These are phyloP conservation scores for Hypocreales sp. DNA, from an alignment of 2,329 filamentous ascomycete species.

Conservation along the genomic window DNA sequence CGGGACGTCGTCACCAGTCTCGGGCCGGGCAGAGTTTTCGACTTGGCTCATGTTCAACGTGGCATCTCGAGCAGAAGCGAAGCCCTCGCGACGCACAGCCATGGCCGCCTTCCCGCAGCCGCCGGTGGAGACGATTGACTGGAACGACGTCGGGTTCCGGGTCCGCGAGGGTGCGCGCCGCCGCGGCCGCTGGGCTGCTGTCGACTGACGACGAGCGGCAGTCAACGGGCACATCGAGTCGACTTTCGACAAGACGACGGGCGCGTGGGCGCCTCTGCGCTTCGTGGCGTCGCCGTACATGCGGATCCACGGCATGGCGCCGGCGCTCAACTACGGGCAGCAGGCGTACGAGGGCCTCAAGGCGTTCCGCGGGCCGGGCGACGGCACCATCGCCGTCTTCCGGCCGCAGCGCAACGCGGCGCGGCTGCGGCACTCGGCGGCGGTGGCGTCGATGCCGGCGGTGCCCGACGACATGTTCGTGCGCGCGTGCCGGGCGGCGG, in stretches of 20 bases:
- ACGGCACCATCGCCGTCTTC: slow-evolving; percentile 67
- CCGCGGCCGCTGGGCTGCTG: background rate
- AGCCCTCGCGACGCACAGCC: too few species aligned
- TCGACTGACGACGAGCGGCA: slow-evolving; percentile 14
- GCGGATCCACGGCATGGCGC: slow-evolving; percentile 86
- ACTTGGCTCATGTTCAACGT: too few species aligned
- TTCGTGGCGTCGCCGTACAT: slow-evolving; percentile 78
- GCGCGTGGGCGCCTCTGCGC: slow-evolving; percentile 60
- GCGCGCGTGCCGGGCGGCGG: slow-evolving; percentile 61
- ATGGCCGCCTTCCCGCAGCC: slow-evolving; percentile 57
- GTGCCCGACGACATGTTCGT: slow-evolving; percentile 67
- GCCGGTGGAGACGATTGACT: slow-evolving; percentile 74
- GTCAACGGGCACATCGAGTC: slow-evolving; percentile 93
- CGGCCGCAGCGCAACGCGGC: slow-evolving; percentile 71
- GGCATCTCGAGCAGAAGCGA: too few species aligned
- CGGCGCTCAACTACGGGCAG: slow-evolving; percentile 90
- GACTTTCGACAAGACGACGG: slow-evolving; percentile 59
- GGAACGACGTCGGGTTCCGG: slow-evolving; percentile 84
- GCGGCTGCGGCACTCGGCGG: slow-evolving; percentile 73
- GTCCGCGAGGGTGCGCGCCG: slow-evolving; percentile 59
- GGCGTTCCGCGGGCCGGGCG: slow-evolving; percentile 67
- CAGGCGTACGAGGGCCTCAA: slow-evolving; percentile 99
- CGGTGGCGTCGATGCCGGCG: slow-evolving; percentile 67
- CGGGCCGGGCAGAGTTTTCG: too few species aligned
- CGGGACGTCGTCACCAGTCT: too few species aligned